These are phyloP conservation scores for Cucurbitaria berberidis DNA, from an alignment of 2,329 filamentous ascomycete genomes.

Conservation along the genomic window DNA sequence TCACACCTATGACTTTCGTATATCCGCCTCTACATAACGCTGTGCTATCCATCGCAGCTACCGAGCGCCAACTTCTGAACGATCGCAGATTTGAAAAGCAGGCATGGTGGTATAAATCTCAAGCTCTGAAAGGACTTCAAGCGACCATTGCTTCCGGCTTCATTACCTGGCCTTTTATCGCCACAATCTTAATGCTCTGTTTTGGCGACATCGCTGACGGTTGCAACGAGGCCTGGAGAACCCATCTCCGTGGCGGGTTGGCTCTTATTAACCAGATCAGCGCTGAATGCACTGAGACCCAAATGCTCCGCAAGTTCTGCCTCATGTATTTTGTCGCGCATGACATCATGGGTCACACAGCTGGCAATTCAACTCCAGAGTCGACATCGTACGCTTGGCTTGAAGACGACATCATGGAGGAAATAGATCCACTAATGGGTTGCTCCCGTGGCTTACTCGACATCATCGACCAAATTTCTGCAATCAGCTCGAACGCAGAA, in stretches of 20 bases:
- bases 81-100: constrained; percentile 28
- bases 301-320: constrained; percentile 30
- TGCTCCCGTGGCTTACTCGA: constrained; percentile 35
- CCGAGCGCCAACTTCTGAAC: constrained; percentile 34
- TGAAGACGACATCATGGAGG: constrained; percentile 22
- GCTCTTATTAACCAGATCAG: constrained; percentile 26
- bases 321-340: constrained; percentile 45
- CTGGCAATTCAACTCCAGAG: constrained; percentile 12
- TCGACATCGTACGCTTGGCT: constrained; percentile 20
- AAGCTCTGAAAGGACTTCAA: constrained; percentile 32
- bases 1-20: constrained; percentile 28
- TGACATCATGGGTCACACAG: constrained; percentile 40
- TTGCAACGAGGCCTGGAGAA: constrained; percentile 41
- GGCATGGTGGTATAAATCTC: constrained; percentile 32
- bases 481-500: constrained; percentile 20
- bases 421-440: constrained; percentile 43
- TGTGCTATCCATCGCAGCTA: constrained; percentile 36
- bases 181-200: constrained; percentile 44
- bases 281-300: constrained; percentile 12
- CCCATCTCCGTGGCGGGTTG: constrained; percentile 39
- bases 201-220: constrained; percentile 46
- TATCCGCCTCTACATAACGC: constrained; percentile 31
- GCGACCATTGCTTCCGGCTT: constrained; percentile 19
- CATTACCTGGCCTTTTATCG: constrained; percentile 30
- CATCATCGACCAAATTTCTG: constrained; percentile 17